Conservation (phyloP, 305 asterid species). For the Salvia sclarea region DNA sequence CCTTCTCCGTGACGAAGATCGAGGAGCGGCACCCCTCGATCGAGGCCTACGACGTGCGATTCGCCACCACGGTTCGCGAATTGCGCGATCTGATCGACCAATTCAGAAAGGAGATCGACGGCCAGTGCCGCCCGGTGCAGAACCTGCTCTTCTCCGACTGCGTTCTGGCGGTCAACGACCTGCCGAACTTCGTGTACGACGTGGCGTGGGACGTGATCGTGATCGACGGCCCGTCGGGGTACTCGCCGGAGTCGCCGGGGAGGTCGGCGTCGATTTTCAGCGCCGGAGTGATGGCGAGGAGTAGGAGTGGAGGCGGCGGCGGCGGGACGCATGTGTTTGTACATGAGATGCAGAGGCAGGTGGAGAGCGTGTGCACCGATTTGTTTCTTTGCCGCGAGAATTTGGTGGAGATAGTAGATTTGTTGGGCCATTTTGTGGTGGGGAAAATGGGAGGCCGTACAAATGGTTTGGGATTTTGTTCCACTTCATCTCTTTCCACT, state of each 20-base stretch:
- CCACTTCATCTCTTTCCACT: slow-evolving; percentile 25
- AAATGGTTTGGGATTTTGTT: slow-evolving; percentile 40
- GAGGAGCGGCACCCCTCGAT: slow-evolving; percentile 44
- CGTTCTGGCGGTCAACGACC: slow-evolving; percentile 58
- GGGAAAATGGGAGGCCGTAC: slow-evolving; percentile 30
- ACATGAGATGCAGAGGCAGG: slow-evolving; percentile 59
- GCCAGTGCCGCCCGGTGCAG: slow-evolving; percentile 65
- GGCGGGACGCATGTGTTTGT: slow-evolving; percentile 58
- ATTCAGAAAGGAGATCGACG: slow-evolving; percentile 34
- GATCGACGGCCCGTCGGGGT: slow-evolving; percentile 64
- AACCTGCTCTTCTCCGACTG: slow-evolving; percentile 74
- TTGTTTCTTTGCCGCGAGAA: slow-evolving; percentile 58
- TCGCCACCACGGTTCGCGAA: slow-evolving; percentile 54
- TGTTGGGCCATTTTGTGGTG: slow-evolving; percentile 51
- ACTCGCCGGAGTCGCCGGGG: slow-evolving; percentile 51
- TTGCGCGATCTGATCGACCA: slow-evolving; percentile 44
- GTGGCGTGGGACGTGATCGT: slow-evolving; percentile 71
- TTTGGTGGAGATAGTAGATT: slow-evolving; percentile 41
- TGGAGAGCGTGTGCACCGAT: slow-evolving; percentile 54
- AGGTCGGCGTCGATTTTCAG: slow-evolving; percentile 63
- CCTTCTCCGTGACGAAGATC: slow-evolving; percentile 36
- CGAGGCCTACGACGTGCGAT: slow-evolving; percentile 71
- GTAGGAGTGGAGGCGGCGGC: slow-evolving; percentile 37
- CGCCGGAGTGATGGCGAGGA: slow-evolving; percentile 68
- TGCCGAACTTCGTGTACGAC: slow-evolving; percentile 71